Base-by-base conservation (phyloP, 2,329 filamentous ascomycete species). In the Epichloe scottii region DNA sequence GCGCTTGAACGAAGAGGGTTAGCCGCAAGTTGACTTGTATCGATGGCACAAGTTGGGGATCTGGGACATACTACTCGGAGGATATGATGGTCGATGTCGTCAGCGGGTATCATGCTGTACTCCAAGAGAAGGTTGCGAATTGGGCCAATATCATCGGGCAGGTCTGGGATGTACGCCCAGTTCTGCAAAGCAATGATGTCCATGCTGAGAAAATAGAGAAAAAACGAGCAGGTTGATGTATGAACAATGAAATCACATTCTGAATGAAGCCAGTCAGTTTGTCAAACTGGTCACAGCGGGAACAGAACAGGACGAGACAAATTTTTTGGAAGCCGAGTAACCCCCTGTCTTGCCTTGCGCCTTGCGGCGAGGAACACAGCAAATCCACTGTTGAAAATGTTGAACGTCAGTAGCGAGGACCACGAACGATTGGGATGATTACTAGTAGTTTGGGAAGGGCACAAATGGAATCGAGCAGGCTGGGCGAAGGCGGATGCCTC, bases 101-200 rank as follows among this genome's bases (percentile, higher is more conserved):
- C 55, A 10, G 57, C 55, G 3, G 67, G 60, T 19, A 72, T 66
- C 48, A 61, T 59, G 58, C 69, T 70, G 56, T 72, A 72, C 1
- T 59, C 56, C 42, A 66, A 57, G 34, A 72, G 65, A 37, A 72
- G 59, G 33, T 65, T 60, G 49, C 63, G 63, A 34, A 66, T 60
- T 14, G 66, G 62, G 26, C 60, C 63, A 49, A 68, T 66, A 46
- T 68, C 65, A 39, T 63, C 55, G 10, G 70, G 70, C 37, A 67
- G 60, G 15, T 64, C 63, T 30, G 65, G 60, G 23, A 67, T 56
- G 46, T 67, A 70, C 49, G 63, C 62, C 68, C 68, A 70, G 50
- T 58, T 58, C 53, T 63, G 63, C 19, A 60, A 41, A 51, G 66
- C 62, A 47, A 67, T 56, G 45, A 69, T 57, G 50, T 69, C 67